Evolutionary conservation across 768 basidiomycete genomes (phyloP).

Genomic region (Favolaschia claudopus): DNA sequence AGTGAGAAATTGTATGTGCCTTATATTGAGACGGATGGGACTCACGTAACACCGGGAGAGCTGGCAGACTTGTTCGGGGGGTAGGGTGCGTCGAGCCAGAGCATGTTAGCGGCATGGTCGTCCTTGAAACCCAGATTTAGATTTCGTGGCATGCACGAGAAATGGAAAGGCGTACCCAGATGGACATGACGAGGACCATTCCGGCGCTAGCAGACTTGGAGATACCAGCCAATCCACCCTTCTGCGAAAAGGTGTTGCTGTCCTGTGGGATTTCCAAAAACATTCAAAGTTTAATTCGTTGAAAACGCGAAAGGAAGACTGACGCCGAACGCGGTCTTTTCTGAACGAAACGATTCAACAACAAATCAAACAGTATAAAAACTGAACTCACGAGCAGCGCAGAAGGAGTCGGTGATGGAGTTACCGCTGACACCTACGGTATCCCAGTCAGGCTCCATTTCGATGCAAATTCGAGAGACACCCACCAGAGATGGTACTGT

Average conservation of each 20-base stretch:
- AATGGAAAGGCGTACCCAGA: too few relatives aligned
- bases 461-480: too few relatives aligned
- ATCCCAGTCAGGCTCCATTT: too few relatives aligned
- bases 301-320: too few relatives aligned
- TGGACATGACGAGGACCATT: slow-evolving; percentile 50
- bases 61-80: slow-evolving; percentile 30
- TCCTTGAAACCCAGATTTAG: too few relatives aligned
- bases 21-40: slow-evolving; percentile 25
- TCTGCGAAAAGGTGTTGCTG: slow-evolving; percentile 41
- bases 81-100: slow-evolving; percentile 52
- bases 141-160: too few relatives aligned
- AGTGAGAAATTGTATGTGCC: slow-evolving; percentile 21
- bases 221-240: slow-evolving; percentile 40
- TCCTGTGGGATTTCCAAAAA: too few relatives aligned
- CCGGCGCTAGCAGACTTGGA: slow-evolving; percentile 31
- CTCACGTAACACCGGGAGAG: slow-evolving; percentile 30
- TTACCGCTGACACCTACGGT: slow-evolving; percentile 41
- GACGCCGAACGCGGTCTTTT: slow-evolving; percentile 43
- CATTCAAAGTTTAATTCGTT: too few relatives aligned
- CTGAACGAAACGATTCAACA: slow-evolving; percentile 15
- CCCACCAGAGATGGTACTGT: slow-evolving; percentile 44
- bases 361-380: background rate
- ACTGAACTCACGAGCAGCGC: slow-evolving; percentile 42
- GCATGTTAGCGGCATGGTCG: slow-evolving; percentile 40
- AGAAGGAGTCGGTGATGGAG: slow-evolving; percentile 51